A percentile compares a stretch with the other conserved stretches of the same genome.
Evolutionary conservation across 306 rosid genomes (phyloP).

Genomic region (Echinosophora koreensis): DNA sequence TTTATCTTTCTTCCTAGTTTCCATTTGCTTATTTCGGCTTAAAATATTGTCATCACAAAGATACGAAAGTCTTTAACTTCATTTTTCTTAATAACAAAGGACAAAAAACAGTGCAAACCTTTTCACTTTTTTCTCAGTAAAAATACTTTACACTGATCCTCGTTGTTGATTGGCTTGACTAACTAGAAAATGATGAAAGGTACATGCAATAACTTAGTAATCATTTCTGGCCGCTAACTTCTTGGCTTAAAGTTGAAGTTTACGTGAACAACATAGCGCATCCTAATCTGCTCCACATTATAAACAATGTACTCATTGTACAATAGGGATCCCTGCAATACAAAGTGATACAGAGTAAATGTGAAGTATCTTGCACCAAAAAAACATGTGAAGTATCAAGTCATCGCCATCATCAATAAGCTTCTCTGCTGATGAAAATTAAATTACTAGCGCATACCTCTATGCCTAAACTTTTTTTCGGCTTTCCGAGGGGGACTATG

Average conservation of each 20-base stretch:
- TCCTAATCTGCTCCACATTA: constrained; percentile 83
- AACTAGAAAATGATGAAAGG: constrained; percentile 24
- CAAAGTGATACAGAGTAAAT: constrained; percentile 29
- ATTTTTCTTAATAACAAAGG: constrained; percentile 21
- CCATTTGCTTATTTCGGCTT: constrained; percentile 10
- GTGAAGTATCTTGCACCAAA: background rate
- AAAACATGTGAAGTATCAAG: constrained; percentile 5
- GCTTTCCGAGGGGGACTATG: constrained; percentile 78
- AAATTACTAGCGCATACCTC: constrained; percentile 51
- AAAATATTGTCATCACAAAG: background rate
- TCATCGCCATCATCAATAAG: constrained; percentile 17
- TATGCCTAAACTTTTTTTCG: constrained; percentile 39
- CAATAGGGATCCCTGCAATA: constrained; percentile 69
- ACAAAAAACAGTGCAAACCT: constrained; percentile 3
- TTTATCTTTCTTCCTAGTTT: constrained; percentile 14
- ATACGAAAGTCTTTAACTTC: background rate
- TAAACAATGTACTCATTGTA: constrained; percentile 95
- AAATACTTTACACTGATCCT: constrained; percentile 20
- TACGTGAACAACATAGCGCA: constrained; percentile 86
- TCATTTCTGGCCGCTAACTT: constrained; percentile 24
- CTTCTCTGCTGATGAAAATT: constrained; percentile 17
- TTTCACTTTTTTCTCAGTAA: background rate
- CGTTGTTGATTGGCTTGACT: constrained; percentile 17
- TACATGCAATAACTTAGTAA: constrained; percentile 12
- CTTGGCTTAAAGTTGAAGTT: constrained; percentile 67